Evolutionary conservation across 2,329 filamentous ascomycete genomes (phyloP).

Genomic region (Paraphoma sp.): DNA sequence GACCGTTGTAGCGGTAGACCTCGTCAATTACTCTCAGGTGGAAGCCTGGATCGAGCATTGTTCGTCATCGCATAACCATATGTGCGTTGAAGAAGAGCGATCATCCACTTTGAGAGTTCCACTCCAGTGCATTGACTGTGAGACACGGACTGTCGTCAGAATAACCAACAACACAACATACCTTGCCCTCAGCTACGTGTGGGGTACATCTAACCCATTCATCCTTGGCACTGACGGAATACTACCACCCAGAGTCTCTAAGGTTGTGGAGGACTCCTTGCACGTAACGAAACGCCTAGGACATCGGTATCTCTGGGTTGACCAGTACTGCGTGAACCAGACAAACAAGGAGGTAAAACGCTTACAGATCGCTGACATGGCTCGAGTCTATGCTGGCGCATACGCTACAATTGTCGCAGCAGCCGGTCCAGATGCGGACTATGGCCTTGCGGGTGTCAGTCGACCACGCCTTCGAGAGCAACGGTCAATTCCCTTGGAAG

Average conservation of each 20-base stretch:
- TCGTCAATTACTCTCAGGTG: background rate
- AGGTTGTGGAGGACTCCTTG: slow-evolving; percentile 3
- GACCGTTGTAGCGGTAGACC: background rate
- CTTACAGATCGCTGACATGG: slow-evolving; percentile 12
- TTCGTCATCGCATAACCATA: background rate
- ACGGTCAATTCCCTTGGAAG: background rate
- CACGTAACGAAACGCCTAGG: background rate
- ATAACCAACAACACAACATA: background rate
- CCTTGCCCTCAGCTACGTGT: slow-evolving; percentile 6
- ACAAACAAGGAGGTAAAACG: background rate
- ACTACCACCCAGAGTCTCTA: background rate
- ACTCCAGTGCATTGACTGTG: slow-evolving; percentile 2
- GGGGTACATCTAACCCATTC: background rate
- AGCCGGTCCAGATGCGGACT: background rate
- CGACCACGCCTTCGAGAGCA: background rate
- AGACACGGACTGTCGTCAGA: background rate
- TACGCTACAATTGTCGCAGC: slow-evolving; percentile 11
- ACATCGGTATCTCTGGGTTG: slow-evolving; percentile 1
- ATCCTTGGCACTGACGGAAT: background rate
- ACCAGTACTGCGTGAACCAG: slow-evolving; percentile 6
- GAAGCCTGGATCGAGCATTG: background rate
- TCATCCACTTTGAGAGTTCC: background rate
- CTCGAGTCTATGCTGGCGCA: slow-evolving; percentile 9
- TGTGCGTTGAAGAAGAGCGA: background rate
- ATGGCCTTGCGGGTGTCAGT: background rate